Evolutionary conservation across 2,329 filamentous ascomycete genomes (phyloP), one percentile per base, ranked within the genome.

Genomic region (Pestalotiopsis sp.): DNA sequence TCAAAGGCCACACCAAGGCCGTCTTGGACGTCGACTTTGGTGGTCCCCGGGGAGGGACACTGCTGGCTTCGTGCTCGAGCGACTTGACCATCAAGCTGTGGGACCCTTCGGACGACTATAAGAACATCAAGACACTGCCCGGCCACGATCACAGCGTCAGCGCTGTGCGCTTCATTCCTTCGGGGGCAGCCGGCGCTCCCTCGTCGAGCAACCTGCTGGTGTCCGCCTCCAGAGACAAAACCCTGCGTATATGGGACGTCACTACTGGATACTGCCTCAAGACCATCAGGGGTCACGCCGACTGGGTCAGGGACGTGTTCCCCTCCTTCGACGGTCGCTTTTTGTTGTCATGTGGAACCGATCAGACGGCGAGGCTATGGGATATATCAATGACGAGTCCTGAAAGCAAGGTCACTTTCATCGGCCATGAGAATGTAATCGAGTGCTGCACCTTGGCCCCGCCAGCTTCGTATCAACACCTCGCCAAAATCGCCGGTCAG

Each of bases 81-180:
- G 95, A 98, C 79, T 82, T 98, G 59, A 97, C 94, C 2, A 97
- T 98, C 81, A 97, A 97, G 80, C 84, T 98, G 27, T 98, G 95
- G 95, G 94, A 98, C 73, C 95, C 95, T 1, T 88, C 90, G 58
- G 92, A 97, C 78, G 93, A 96, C 69, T 98, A 98, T 83, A 97
- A 97, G 80, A 98, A 97, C 77, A 97, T 97, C 68, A 89, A 94
- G 65, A 98, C 95, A 1, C 84, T 98, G 23, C 92, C 93, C 0
- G 95, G 95, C 5, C 95, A 98, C 80, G 95, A 98, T 75, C 95
- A 98, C 79, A 96, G 92, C 72, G 93, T 98, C 67, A 96, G 92
- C 73, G 91, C 93, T 2, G 91, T 98, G 40, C 91, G 94, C 7
- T 98, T 98, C 78, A 91, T 97, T 49, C 94, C 94, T 2, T 94